A percentile compares a stretch with the other conserved stretches of the same genome.
phyloP scores from a whole-genome alignment of 176 grass and related monocot genomes.

The Lolium multiflorum region DNA sequence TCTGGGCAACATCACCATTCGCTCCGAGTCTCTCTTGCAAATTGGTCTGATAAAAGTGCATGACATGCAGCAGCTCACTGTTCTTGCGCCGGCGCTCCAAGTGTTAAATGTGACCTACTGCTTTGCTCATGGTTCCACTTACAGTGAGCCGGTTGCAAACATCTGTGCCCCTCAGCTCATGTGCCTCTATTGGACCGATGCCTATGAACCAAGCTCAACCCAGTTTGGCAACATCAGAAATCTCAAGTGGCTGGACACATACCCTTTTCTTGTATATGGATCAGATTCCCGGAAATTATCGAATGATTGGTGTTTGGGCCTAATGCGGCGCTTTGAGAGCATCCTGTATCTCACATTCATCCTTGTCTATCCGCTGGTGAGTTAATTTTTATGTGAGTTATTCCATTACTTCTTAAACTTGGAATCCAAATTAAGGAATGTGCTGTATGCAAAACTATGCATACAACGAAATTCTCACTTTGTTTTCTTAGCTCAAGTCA shows the following conservation, averaged over 20 bases:
- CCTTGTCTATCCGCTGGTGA: background rate
- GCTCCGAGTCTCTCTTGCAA: too few relatives aligned
- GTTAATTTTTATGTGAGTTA: background rate
- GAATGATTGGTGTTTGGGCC: background rate
- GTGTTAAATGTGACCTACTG: background rate
- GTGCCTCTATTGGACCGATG: background rate
- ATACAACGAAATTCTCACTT: background rate
- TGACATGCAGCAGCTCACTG: too few relatives aligned
- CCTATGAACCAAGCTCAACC: background rate
- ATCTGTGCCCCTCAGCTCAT: constrained; percentile 15
- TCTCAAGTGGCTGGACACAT: background rate
- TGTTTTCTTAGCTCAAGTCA: background rate
- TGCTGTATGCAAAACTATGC: background rate
- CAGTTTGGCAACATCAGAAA: background rate
- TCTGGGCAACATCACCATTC: too few relatives aligned
- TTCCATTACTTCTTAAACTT: background rate
- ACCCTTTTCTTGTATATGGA: background rate
- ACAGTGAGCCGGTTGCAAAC: background rate
- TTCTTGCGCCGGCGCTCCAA: too few relatives aligned
- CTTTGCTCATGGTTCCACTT: background rate
- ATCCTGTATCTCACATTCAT: background rate
- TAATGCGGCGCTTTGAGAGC: background rate
- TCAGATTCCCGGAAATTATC: too few relatives aligned
- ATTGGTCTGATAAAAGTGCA: too few relatives aligned
- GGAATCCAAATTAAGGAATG: background rate